phyloP scores from a whole-genome alignment of 1,284 basidiomycete genomes.

The Papiliotrema laurentii region DNA sequence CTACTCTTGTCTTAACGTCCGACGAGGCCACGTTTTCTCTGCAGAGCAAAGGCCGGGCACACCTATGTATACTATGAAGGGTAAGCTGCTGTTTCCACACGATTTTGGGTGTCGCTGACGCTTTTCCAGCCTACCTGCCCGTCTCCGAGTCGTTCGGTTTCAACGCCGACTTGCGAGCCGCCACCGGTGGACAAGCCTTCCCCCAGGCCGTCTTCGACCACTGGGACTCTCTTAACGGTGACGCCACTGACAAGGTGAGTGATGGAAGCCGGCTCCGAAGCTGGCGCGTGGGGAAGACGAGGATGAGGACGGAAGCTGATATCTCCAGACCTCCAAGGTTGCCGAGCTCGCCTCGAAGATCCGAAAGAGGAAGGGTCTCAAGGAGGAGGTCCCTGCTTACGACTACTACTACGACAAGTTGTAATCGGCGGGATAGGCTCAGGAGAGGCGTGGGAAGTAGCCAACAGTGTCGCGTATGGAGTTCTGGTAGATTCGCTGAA shows the following conservation, averaged over 20 bases:
- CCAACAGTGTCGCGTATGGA: background rate
- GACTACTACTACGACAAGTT: conserved; percentile 89
- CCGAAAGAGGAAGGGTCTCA: conserved; percentile 55
- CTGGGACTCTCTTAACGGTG: conserved; percentile 59
- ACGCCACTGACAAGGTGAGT: conserved; percentile 55
- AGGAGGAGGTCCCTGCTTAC: conserved; percentile 75
- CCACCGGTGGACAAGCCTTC: conserved; percentile 97
- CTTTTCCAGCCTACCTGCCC: conserved; percentile 68
- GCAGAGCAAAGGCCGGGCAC: conserved; percentile 97
- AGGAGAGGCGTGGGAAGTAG: background rate
- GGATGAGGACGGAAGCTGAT: background rate
- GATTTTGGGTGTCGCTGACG: conserved; percentile 19
- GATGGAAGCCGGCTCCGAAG: conserved; percentile 62
- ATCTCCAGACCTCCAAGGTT: background rate
- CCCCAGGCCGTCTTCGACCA: conserved; percentile 94
- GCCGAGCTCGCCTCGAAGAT: conserved; percentile 71
- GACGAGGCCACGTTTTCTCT: conserved; percentile 97
- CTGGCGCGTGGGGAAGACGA: background rate
- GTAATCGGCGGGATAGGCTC: conserved; percentile 25
- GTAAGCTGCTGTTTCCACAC: conserved; percentile 26
- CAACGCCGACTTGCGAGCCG: conserved; percentile 90
- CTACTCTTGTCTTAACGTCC: conserved; percentile 91
- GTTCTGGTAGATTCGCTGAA: background rate
- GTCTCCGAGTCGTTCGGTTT: conserved; percentile 98
- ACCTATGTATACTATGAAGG: conserved; percentile 99